Evolutionary conservation across 306 rosid genomes (phyloP), one percentile per base, ranked within the genome.

Genomic region (Cyclanthera cordifolia): DNA sequence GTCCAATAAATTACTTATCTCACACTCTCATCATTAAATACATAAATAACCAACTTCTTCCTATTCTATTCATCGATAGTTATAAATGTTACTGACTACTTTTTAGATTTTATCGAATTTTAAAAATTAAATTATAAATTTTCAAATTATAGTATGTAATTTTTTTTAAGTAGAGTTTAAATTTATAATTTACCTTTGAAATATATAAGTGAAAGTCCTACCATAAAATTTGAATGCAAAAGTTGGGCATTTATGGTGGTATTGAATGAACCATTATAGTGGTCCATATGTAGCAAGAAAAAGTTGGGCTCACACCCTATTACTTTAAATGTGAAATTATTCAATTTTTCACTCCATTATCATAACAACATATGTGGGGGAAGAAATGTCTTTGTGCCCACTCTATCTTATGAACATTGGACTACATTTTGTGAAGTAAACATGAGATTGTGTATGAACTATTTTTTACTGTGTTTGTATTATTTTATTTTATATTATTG

Each of bases 291-390:
- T 9, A 17, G 19, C 17, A n/a, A 60, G 4, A 3, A n/a, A 28
- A 28, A 28, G 32, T 28, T 28, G 32, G 32, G 32, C 32, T 2
- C 4, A n/a, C n/a, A n/a, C n/a, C n/a, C n/a, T n/a, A n/a, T 28
- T 28, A 28, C 32, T 28, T 28, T 28, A 28, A 28, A 60, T 60
- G 48, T 34, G 27, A 45, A 34, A 37, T 60, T 60, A 60, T 59
- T 59, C 48, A 59, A 59, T 28, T 17, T 59, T 57, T 37, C 25
- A 34, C 67, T 59, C 23, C 67, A 59, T 8, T 34, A 59, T 59
- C 25, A 17, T 59, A 15, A 4, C 47, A 25, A 32, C 43, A 15
- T 15, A 15, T 27, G 2, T 13, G 50, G 6, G 17, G 17, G 17
- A 14, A 46, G 6, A 14, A 46, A 46, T 14, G 17, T 46, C 17